Evolutionary conservation across 257 asterid species (phyloP), one percentile per base, ranked within the genome.

Genomic region (Osmanthus fragrans): DNA sequence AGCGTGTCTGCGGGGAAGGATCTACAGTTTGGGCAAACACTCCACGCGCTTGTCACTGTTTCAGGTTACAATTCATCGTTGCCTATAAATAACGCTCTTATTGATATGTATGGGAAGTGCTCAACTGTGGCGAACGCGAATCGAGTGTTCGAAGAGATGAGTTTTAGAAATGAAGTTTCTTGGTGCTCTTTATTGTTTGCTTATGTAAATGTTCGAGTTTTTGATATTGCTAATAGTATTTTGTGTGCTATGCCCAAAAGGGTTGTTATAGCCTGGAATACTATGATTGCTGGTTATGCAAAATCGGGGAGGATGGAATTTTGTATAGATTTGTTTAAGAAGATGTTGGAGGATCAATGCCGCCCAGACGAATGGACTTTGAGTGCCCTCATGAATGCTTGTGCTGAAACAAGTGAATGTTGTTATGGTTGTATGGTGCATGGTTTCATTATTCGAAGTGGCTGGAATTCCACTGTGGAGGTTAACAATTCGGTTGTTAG

Each of bases 181-280:
- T 92, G 95, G 96, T 91, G 96, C 82, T 90, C 97, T 33, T 63
- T 92, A 75, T 73, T 92, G 88, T 91, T 87, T 89, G 91, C 93
- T 66, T 85, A 82, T 39, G 81, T 81, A 34, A 91, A 83, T 85
- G 84, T 70, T 42, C 87, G 90, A 32, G 70, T 49, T 29, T 88
- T 89, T 51, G 92, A 86, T 71, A 47, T 25, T 64, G 88, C 95
- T 0, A 3, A 5, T 60, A 21, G 56, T 64, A 64, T 91, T 12
- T 87, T 92, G 49, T 54, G 32, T 68, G 72, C 82, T 67, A 92
- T 92, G 97, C 95, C 95, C 13, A 79, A 83, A 77, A 82, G 84
- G 83, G 89, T 83, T 54, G 81, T 81, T 66, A 42, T 91, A 68
- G 93, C 93, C 58, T 91, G 94, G 96, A 92, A 89, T 80, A 91